Base-by-base conservation (phyloP, 2,329 filamentous ascomycete genomes). In the Colletotrichum cordylinicola region DNA sequence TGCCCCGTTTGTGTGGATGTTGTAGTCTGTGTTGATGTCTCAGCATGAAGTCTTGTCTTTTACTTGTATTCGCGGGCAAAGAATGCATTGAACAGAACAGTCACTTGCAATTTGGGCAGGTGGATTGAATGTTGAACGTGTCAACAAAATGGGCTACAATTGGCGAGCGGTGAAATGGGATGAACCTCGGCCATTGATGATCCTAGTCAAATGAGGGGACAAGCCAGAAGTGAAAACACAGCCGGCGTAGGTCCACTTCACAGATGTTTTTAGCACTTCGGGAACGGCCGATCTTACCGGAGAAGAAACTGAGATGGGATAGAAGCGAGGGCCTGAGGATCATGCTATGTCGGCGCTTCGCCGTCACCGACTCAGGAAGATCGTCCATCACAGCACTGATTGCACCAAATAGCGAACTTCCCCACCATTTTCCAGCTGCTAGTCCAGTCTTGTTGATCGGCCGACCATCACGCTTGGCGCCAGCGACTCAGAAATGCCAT, bases 1-100 rank as follows among this genome's bases (percentile, higher is more conserved):
- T 21, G 43, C n/a, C 43, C 43, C 43, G 0, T 52, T 21, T 21
- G n/a, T 1, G 43, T 13, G n/a, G n/a, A 52, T 2, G n/a, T 1
- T 52, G 10, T 21, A 52, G 43, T 2, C n/a, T 0, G 1, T 0
- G n/a, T 52, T 13, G n/a, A 0, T 52, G 1, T 52, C 4, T 21
- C 0, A n/a, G n/a, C 6, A 21, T 1, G 0, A 3, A 2, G 43
- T 0, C 43, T 52, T 52, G n/a, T 8, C n/a, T 8, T 4, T n/a
- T 8, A 18, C 18, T n/a, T 48, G 9, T n/a, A 6, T n/a, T 48
- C 43, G 43, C 43, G 0, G 43, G n/a, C n/a, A 21, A 13, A 21
- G 18, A 21, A 2, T 2, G 43, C n/a, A 4, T 52, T 52, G 43
- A 52, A 8, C 1, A 13, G 12, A 52, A 1, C 43, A 52, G n/a